Evolutionary conservation across 495 filamentous ascomycete species (phyloP).

Genomic region (Darksidea phi): DNA sequence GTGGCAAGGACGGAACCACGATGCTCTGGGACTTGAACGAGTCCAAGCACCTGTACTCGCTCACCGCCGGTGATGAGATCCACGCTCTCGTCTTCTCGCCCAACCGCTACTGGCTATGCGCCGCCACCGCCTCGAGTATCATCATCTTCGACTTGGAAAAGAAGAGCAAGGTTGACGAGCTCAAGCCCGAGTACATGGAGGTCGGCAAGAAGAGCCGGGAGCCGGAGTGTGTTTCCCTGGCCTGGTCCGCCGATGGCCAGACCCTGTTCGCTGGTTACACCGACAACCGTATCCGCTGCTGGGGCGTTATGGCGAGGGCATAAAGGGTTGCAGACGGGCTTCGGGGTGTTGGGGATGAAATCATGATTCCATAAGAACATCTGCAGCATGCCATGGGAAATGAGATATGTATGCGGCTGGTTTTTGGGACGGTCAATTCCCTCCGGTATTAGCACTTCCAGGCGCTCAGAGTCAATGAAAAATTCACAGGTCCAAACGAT

Average conservation of each 20-base stretch:
- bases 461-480: slow-evolving; percentile 39
- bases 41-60: slow-evolving; percentile 99
- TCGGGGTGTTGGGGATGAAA: slow-evolving; percentile 13
- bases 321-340: slow-evolving; percentile 23
- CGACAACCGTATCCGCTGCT: slow-evolving; percentile 98
- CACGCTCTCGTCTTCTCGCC: slow-evolving; percentile 99
- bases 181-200: slow-evolving; percentile 96
- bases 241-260: slow-evolving; percentile 97
- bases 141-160: slow-evolving; percentile 99
- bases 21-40: slow-evolving; percentile 99
- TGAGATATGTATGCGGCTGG: slow-evolving; percentile 11
- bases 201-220: slow-evolving; percentile 98
- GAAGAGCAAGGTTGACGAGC: slow-evolving; percentile 99
- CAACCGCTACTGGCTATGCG: slow-evolving; percentile 99
- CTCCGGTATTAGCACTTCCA: slow-evolving; percentile 34
- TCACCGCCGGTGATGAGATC: slow-evolving; percentile 99
- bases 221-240: slow-evolving; percentile 95
- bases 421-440: slow-evolving; percentile 20
- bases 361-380: slow-evolving; percentile 23
- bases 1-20: slow-evolving; percentile 99
- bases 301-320: slow-evolving; percentile 84
- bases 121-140: slow-evolving; percentile 92
- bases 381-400: slow-evolving; percentile 31
- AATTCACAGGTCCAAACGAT: slow-evolving; percentile 4
- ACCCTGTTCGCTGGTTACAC: slow-evolving; percentile 99